Conservation (phyloP, 2,329 filamentous ascomycete genomes). For the Pezicula rhizophila region DNA sequence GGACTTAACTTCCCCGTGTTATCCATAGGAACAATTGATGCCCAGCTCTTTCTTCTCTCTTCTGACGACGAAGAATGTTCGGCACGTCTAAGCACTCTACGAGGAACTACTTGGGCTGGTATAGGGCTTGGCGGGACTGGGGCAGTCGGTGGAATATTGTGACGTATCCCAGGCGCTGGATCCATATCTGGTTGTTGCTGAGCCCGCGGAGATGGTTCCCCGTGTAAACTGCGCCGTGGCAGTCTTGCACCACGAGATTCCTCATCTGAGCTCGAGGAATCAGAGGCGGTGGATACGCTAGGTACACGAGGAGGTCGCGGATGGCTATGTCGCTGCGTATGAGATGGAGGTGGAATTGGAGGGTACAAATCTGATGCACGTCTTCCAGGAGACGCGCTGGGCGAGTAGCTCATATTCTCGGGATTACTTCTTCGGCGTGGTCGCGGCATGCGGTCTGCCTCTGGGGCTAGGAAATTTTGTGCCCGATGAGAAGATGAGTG, state of each 20-base stretch:
- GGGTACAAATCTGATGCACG: slow-evolving; percentile 28
- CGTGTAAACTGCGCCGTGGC: slow-evolving; percentile 9
- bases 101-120: slow-evolving; percentile 14
- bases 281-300: slow-evolving; percentile 8
- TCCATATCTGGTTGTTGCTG: too few species aligned
- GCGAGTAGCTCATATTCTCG: slow-evolving; percentile 16
- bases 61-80: slow-evolving; percentile 7
- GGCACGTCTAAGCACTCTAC: slow-evolving; percentile 18
- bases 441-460: slow-evolving; percentile 20
- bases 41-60: slow-evolving; percentile 16
- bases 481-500: slow-evolving; percentile 28
- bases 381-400: slow-evolving; percentile 19
- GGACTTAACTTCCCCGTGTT: slow-evolving; percentile 23
- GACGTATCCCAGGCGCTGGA: too few species aligned
- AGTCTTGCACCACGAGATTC: slow-evolving; percentile 10
- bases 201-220: neutral
- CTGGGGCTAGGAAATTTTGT: slow-evolving; percentile 34
- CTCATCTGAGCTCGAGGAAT: slow-evolving; percentile 35
- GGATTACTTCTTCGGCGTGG: slow-evolving; percentile 22
- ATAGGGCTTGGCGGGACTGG: neutral
- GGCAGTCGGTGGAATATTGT: neutral
- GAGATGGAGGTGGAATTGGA: slow-evolving; percentile 26
- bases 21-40: slow-evolving; percentile 21
- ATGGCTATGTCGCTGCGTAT: slow-evolving; percentile 42
- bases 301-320: slow-evolving; percentile 35